Evolutionary conservation across 2,329 filamentous ascomycete genomes (phyloP).

Genomic region (Verticillium longisporum): DNA sequence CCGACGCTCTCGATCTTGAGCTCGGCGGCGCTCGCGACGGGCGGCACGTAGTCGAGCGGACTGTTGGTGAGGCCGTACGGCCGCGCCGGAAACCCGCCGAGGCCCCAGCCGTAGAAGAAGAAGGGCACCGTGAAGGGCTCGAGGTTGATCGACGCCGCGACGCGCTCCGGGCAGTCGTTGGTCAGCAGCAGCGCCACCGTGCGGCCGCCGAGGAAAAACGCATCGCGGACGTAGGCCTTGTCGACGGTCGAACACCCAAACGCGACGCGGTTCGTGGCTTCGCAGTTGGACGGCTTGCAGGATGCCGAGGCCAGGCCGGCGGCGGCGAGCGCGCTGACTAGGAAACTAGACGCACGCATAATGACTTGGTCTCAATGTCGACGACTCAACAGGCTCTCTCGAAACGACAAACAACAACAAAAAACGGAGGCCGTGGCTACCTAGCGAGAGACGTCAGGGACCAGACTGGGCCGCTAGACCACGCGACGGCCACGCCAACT

Average conservation of each 20-base stretch:
- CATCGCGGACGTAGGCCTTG: constrained; percentile 13
- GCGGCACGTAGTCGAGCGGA: constrained; percentile 20
- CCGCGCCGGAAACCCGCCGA: constrained; percentile 11
- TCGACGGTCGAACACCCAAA: constrained; percentile 4
- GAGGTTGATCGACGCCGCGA: constrained; percentile 22
- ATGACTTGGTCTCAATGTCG: too few species aligned
- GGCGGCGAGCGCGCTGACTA: background rate
- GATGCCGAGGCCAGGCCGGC: background rate
- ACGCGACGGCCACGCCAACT: background rate
- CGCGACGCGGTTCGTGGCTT: constrained; percentile 6
- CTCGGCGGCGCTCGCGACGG: constrained; percentile 15
- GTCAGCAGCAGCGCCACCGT: constrained; percentile 20
- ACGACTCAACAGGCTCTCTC: too few species aligned
- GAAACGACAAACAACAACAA: background rate
- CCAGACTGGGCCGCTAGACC: background rate
- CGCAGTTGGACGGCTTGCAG: constrained; percentile 2
- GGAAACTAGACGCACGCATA: constrained; percentile 1
- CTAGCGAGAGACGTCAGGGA: background rate
- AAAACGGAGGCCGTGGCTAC: background rate
- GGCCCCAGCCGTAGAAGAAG: constrained; percentile 15
- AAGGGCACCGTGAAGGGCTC: constrained; percentile 21
- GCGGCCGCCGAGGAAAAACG: constrained; percentile 22
- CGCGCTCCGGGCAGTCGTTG: constrained; percentile 19
- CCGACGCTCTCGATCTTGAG: constrained; percentile 18
- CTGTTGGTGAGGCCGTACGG: constrained; percentile 20